Percentiles rank a stretch among this genome's conserved stretches.
phyloP scores from a whole-genome alignment of 768 basidiomycete genomes.

The Lentinus brumalis region DNA sequence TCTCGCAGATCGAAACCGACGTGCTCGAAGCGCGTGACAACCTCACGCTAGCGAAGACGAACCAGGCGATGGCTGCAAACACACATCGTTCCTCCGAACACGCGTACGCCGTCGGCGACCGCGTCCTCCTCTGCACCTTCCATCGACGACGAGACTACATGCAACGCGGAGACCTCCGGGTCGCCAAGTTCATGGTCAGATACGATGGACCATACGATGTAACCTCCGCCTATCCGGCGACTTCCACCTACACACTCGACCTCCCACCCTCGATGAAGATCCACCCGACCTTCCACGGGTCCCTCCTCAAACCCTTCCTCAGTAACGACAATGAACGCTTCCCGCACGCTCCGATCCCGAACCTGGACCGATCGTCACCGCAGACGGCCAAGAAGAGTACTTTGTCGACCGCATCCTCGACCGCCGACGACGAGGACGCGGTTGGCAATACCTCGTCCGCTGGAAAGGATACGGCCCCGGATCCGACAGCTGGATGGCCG shows the following conservation, averaged over 20 bases:
- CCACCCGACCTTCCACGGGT: constrained; percentile 19
- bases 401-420: constrained; percentile 19
- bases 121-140: neutral
- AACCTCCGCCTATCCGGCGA: neutral
- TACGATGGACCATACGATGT: neutral
- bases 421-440: neutral
- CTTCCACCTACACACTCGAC: neutral
- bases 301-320: neutral
- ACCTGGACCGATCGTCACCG: constrained; percentile 11
- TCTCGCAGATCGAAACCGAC: no score
- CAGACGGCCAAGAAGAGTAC: constrained; percentile 15
- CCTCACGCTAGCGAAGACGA: no score
- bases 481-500: constrained; percentile 5
- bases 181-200: neutral
- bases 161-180: neutral
- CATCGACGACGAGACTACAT: neutral
- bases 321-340: constrained; percentile 19
- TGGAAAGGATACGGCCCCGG: constrained; percentile 6
- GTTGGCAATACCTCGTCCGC: constrained; percentile 7
- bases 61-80: no score
- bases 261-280: neutral
- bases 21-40: no score
- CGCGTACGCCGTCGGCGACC: no score
- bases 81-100: no score
- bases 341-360: neutral